phyloP scores from a whole-genome alignment of 2,329 filamentous ascomycete species.

The Colletotrichum karsti region DNA sequence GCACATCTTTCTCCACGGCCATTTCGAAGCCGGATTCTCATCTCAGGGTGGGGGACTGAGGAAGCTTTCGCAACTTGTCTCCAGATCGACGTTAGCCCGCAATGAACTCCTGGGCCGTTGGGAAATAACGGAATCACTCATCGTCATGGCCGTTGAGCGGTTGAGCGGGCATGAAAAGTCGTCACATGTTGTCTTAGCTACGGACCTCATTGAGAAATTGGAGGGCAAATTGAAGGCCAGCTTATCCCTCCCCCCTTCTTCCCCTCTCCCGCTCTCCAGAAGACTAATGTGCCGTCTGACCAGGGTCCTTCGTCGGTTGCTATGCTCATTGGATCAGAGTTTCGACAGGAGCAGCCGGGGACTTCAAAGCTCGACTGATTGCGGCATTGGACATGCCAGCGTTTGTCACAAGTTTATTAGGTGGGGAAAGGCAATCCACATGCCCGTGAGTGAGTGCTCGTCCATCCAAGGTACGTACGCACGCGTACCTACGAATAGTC shows the following conservation, averaged over 20 bases:
- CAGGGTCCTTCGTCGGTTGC: not conserved
- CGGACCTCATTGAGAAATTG: not conserved
- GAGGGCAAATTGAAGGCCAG: not conserved
- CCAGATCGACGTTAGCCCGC: not conserved
- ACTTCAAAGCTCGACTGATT: conserved; percentile 10
- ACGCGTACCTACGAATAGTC: no score
- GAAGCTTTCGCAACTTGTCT: not conserved
- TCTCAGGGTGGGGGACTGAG: not conserved
- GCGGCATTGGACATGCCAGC: conserved; percentile 11
- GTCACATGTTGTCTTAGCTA: not conserved
- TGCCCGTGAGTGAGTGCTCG: not conserved
- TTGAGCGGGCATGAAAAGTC: not conserved
- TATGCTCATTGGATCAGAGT: conserved; percentile 10
- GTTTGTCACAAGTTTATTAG: conserved; percentile 30
- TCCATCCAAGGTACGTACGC: no score
- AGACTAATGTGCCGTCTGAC: not conserved
- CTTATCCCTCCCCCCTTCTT: not conserved
- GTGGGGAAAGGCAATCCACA: conserved; percentile 21
- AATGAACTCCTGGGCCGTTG: not conserved
- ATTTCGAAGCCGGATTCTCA: not conserved
- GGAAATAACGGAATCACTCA: not conserved
- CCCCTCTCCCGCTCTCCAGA: conserved; percentile 3
- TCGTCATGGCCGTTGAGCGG: not conserved
- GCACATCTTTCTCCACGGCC: not conserved
- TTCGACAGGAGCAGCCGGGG: not conserved